Percentiles rank a stretch among this genome's conserved stretches.
These are phyloP conservation scores for Yamadazyma jaroonii DNA, from an alignment of 1,139 yeast species.

Conservation along the genomic window DNA sequence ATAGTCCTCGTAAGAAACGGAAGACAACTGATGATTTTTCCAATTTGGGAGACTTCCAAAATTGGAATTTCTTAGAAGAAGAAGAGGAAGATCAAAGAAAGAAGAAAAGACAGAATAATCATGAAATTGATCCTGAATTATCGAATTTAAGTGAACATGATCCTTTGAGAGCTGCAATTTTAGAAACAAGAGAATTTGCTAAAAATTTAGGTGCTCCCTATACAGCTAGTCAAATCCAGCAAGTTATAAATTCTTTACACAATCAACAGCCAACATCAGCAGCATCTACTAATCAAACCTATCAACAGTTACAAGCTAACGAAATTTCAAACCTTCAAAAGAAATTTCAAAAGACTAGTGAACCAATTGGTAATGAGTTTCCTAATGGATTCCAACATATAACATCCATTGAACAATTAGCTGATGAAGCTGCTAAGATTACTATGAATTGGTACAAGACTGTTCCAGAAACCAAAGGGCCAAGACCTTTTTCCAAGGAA, in stretches of 20 bases:
- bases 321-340: conserved; percentile 4
- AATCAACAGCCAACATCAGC: conserved; percentile 6
- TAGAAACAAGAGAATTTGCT: conserved; percentile 63
- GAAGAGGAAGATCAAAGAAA: conserved; percentile 14
- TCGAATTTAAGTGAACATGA: conserved; percentile 51
- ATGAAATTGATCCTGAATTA: conserved; percentile 60
- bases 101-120: conserved; percentile 12
- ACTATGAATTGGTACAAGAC: conserved; percentile 39
- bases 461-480: conserved; percentile 33
- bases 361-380: neutral
- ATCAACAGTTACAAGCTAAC: conserved; percentile 8
- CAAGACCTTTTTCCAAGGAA: conserved; percentile 52
- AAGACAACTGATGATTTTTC: conserved; percentile 28
- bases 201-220: conserved; percentile 24
- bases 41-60: conserved; percentile 44
- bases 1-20: conserved; percentile 12
- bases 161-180: conserved; percentile 62
- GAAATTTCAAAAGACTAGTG: neutral
- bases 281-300: conserved; percentile 8
- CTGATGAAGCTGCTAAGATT: conserved; percentile 35
- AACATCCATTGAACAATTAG: conserved; percentile 30
- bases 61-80: conserved; percentile 49
- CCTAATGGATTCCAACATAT: conserved; percentile 22
- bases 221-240: conserved; percentile 28
- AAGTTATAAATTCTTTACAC: conserved; percentile 17